A percentile compares a stretch with the other conserved stretches of the same genome.
Evolutionary conservation across 495 filamentous ascomycete species (phyloP).

Genomic region (Trichoderma virens): DNA sequence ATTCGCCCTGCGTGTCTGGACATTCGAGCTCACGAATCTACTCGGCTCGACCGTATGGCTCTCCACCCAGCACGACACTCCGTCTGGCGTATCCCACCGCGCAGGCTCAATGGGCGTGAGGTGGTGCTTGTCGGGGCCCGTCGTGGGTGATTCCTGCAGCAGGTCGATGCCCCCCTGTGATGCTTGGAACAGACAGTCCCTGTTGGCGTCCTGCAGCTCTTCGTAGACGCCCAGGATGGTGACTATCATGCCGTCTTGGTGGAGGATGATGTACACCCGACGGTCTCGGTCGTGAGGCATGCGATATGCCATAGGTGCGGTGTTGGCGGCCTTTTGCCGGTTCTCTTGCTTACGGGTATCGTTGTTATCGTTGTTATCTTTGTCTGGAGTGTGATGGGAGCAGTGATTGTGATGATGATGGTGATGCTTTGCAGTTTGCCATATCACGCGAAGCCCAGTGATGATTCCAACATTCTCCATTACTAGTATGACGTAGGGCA

Average conservation of each 20-base stretch:
- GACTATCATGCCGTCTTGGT: neutral
- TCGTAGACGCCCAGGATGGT: constrained; percentile 6
- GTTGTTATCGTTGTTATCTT: too few relatives aligned
- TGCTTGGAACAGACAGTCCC: neutral
- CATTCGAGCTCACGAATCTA: neutral
- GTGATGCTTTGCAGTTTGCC: neutral
- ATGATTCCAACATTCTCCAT: neutral
- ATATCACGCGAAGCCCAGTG: neutral
- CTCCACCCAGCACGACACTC: constrained; percentile 12
- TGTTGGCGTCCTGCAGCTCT: constrained; percentile 12
- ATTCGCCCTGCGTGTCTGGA: neutral
- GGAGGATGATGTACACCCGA: constrained; percentile 11
- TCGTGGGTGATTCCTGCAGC: neutral
- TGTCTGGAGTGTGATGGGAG: too few relatives aligned
- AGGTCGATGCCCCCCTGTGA: neutral
- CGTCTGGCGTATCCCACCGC: constrained; percentile 11
- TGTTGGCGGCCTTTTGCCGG: neutral
- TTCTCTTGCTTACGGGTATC: too few relatives aligned
- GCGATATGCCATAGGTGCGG: neutral
- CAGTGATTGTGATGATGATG: neutral
- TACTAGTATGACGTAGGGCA: neutral
- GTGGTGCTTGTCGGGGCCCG: neutral
- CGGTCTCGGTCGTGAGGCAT: neutral
- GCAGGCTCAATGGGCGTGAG: neutral
- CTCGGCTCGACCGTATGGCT: constrained; percentile 1